A percentile compares a stretch with the other conserved stretches of the same genome.
Conservation (phyloP, 1,284 basidiomycete species). For the Psilocybe mexicana region DNA sequence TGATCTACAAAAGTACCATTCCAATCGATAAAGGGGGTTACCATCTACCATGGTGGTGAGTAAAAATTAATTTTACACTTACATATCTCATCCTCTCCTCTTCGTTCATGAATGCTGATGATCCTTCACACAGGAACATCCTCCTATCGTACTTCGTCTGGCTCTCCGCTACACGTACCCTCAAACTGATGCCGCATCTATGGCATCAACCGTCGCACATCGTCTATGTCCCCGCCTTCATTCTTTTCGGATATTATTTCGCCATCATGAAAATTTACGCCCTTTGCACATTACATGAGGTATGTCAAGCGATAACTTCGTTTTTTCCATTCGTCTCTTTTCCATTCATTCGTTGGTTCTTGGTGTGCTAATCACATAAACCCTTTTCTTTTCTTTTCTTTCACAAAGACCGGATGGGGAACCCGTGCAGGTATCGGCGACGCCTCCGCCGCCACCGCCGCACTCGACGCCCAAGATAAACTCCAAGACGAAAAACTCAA, state of each 20-base stretch:
- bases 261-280: conserved; percentile 88
- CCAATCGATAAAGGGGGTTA: conserved; percentile 74
- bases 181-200: conserved; percentile 86
- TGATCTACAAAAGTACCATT: conserved; percentile 80
- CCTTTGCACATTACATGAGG: conserved; percentile 80
- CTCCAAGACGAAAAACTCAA: conserved; percentile 33
- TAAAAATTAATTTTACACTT: conserved; percentile 20
- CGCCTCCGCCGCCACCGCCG: conserved; percentile 69
- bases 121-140: conserved; percentile 61
- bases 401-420: conserved; percentile 79
- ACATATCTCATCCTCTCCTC: no score
- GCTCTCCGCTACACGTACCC: conserved; percentile 81
- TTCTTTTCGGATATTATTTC: conserved; percentile 87
- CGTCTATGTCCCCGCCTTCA: conserved; percentile 90
- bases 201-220: conserved; percentile 85
- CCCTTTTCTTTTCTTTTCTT: no score
- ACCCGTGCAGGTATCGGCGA: conserved; percentile 89
- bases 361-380: no score
- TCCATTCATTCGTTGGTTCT: no score
- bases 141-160: conserved; percentile 75
- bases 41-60: conserved; percentile 87
- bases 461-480: conserved; percentile 43
- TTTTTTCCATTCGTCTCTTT: no score
- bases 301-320: conserved; percentile 24
- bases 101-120: conserved; percentile 8